Conservation (phyloP, 2,329 filamentous ascomycete genomes). For the Fusarium sp. region DNA sequence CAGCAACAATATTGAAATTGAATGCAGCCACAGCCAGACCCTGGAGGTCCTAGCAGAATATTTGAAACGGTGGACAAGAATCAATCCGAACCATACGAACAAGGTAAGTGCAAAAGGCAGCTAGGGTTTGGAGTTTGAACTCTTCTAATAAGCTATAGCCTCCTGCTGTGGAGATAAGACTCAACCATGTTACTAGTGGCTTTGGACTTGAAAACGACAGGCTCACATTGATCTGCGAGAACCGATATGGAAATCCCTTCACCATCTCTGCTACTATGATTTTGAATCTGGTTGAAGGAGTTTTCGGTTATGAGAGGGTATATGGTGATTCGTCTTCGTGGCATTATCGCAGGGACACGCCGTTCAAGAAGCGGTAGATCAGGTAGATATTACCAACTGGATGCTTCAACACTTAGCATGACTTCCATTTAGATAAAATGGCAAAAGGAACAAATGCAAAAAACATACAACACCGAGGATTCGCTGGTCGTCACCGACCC, state of each 20-base stretch:
- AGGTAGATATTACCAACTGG: background rate
- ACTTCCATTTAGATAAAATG: accelerated
- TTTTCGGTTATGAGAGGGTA: constrained; percentile 58
- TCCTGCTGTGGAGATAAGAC: constrained; percentile 56
- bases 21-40: constrained; percentile 62
- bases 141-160: constrained; percentile 51
- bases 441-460: background rate
- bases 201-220: constrained; percentile 60
- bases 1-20: constrained; percentile 55
- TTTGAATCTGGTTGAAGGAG: constrained; percentile 61
- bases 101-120: constrained; percentile 48
- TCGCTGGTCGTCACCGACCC: constrained; percentile 38
- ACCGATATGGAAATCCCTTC: constrained; percentile 51
- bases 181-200: constrained; percentile 61
- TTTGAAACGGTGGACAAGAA: constrained; percentile 61
- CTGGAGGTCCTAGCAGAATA: constrained; percentile 61
- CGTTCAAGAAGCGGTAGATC: constrained; percentile 23
- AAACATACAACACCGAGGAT: constrained; percentile 40
- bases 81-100: constrained; percentile 56
- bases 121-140: background rate
- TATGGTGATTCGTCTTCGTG: constrained; percentile 43
- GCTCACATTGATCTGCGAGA: constrained; percentile 55
- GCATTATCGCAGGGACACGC: constrained; percentile 46
- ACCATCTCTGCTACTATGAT: constrained; percentile 59
- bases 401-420: too few species aligned